Base-by-base conservation (phyloP, 164 flowering plant genomes). In the Dillenia suffruticosa region DNA sequence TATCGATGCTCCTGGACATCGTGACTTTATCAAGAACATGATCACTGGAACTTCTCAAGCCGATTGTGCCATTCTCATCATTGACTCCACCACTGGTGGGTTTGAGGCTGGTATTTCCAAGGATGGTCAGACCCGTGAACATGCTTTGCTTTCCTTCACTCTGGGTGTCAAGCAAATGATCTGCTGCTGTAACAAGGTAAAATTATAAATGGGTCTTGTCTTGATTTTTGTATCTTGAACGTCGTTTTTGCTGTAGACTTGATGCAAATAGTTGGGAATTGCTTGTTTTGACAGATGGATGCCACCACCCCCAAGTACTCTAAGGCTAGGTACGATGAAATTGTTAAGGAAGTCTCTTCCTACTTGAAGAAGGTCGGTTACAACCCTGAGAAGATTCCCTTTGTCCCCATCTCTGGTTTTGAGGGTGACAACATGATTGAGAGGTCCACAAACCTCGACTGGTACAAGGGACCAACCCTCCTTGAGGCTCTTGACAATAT, bases 391-490 rank as follows among this genome's bases (percentile, higher is more conserved):
- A 71, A 71, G 53, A 67, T 71, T 32, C 74, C 70, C 11, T 71
- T 71, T 7, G 70, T 71, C 7, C 74, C 74, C 48, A 71, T 71
- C 60, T 71, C 74, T 48, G 74, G 74, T 12, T 71, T 71, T 54
- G 74, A 71, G 67, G 74, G 74, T 26, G 74, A 71, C 54, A 71
- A 71, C 61, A 67, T 71, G 71, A 71, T 71, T 51, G 75, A 75
- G 70, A 71, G 79, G 60, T 75, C 79, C 7, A 71, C 75, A 15
- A 75, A 75, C 75, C 73, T 75, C 5, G 79, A 75, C 56, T 75
- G 79, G 79, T 75, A 75, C 79, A 77, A 77, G 70, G 81, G 81
- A 46, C 81, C 82, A 46, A 78, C 79, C 46, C 79, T 78, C 12
- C 78, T 75, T 47, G 82, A 78, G 13, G 78, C 79, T 2, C 82